Evolutionary conservation across 2,329 filamentous ascomycete genomes (phyloP).

Genomic region (Dactylonectria macrodidyma): DNA sequence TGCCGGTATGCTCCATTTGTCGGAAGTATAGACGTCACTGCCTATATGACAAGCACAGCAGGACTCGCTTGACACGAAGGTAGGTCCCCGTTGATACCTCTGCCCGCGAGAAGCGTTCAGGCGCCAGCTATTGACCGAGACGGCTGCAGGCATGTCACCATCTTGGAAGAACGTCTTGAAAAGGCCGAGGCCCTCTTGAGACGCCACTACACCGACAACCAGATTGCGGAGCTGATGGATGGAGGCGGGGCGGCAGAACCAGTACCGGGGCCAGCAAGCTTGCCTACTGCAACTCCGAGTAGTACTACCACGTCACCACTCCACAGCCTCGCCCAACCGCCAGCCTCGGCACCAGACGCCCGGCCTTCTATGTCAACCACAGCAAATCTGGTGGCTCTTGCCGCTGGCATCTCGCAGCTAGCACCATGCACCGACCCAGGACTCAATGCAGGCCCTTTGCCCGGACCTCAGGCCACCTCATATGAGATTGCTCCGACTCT

Average conservation of each 20-base stretch:
- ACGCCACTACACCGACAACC: constrained; percentile 46
- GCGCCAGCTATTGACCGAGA: constrained; percentile 23
- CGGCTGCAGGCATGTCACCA: constrained; percentile 55
- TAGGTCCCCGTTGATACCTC: constrained; percentile 34
- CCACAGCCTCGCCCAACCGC: constrained; percentile 1
- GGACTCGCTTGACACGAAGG: constrained; percentile 64
- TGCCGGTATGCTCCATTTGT: constrained; percentile 58
- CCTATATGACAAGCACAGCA: constrained; percentile 63
- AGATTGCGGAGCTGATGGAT: too few relatives aligned
- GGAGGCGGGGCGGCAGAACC: too few relatives aligned
- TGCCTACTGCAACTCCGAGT: not conserved
- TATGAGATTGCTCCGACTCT: too few relatives aligned
- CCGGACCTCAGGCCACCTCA: constrained; percentile 46
- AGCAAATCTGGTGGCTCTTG: not conserved
- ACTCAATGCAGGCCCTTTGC: constrained; percentile 47
- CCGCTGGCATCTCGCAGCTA: constrained; percentile 9
- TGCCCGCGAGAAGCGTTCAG: too few relatives aligned
- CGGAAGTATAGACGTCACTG: constrained; percentile 61
- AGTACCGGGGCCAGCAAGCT: constrained; percentile 39
- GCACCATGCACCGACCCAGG: constrained; percentile 20
- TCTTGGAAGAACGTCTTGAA: constrained; percentile 60
- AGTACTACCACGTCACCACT: not conserved
- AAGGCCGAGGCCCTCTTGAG: constrained; percentile 51
- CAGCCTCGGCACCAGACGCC: not conserved
- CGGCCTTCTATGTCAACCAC: not conserved